Conservation (phyloP, 208 protist species). For the Crithidia fasciculata region DNA sequence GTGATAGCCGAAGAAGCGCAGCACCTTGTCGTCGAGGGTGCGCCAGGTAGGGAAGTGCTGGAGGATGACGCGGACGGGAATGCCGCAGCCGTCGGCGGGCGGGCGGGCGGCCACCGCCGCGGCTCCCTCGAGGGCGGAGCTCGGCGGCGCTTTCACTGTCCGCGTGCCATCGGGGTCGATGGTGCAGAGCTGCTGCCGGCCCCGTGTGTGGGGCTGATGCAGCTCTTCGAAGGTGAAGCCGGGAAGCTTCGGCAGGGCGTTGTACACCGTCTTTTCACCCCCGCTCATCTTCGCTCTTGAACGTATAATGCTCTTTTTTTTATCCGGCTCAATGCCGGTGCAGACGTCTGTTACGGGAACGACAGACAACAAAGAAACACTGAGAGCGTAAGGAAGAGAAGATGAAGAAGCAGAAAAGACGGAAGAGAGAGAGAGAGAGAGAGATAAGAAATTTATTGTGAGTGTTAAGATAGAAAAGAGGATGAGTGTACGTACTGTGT, state of each 20-base stretch:
- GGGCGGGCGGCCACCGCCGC: not conserved
- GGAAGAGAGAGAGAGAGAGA: slow-evolving; percentile 7
- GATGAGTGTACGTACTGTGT: not conserved
- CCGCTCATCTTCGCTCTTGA: slow-evolving; percentile 29
- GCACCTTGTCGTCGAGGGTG: slow-evolving; percentile 93
- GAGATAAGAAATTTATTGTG: not conserved
- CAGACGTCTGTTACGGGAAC: not conserved
- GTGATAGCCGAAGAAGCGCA: slow-evolving; percentile 97
- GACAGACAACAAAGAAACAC: not conserved
- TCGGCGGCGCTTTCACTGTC: slow-evolving; percentile 40
- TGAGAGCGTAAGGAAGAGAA: too few relatives aligned
- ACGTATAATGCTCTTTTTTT: not conserved
- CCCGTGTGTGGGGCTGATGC: slow-evolving; percentile 51
- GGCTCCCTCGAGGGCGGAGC: not conserved
- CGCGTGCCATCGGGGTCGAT: slow-evolving; percentile 55
- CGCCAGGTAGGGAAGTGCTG: slow-evolving; percentile 86
- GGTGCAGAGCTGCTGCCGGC: slow-evolving; percentile 56
- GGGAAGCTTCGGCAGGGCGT: slow-evolving; percentile 87
- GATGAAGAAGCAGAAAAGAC: not conserved
- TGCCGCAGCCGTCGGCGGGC: slow-evolving; percentile 57
- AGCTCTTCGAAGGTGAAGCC: slow-evolving; percentile 82
- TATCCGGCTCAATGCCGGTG: not conserved
- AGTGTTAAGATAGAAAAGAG: not conserved
- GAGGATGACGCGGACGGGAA: slow-evolving; percentile 70
- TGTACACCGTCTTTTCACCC: slow-evolving; percentile 74